Evolutionary conservation across 305 asterid genomes (phyloP), one percentile per base, ranked within the genome.

Genomic region (Solanum aculeatissimum): DNA sequence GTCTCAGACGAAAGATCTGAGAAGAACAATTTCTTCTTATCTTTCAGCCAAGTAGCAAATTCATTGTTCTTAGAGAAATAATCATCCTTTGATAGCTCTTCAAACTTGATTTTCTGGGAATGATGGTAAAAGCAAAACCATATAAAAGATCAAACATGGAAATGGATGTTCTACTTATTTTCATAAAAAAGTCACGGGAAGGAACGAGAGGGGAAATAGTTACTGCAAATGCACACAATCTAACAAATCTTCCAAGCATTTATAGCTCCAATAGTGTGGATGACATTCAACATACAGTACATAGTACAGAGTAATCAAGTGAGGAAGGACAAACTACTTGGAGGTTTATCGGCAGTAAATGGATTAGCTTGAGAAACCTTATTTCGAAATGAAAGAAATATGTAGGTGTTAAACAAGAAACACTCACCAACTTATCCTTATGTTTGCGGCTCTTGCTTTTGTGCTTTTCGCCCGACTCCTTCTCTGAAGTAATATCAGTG

Each of bases 1-100:
- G 92, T 72, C 84, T 91, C 96, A 3, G 98, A 92, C 1, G 98
- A 95, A 80, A 97, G 96, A 87, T 95, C 98, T 16, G 93, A 87
- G 90, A 97, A 95, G 86, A 91, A 97, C 69, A 84, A 32, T 0
- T 87, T 85, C 81, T 84, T 95, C 93, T 95, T 97, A 75, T 94
- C 93, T 84, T 93, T 96, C 21, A 96, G 96, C 99, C 99, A 96
- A 79, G 87, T 89, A 4, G 99, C 89, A 84, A 96, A 96, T 83
- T 96, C 99, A 55, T 92, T 94, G 88, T 92, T 96, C 94, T 92
- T 96, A 66, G 96, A 90, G 92, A 96, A 96, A 91, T 96, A 96
- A 85, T 96, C 99, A 10, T 92, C 97, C 25, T 80, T 87, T 18
- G 97, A 91, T 83, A 96, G 80, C 83, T 94, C 98, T 74, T 92